Percentiles rank a stretch among this genome's conserved stretches.
phyloP scores from a whole-genome alignment of 1,139 yeast genomes.

The Saccharomyces hybrid region DNA sequence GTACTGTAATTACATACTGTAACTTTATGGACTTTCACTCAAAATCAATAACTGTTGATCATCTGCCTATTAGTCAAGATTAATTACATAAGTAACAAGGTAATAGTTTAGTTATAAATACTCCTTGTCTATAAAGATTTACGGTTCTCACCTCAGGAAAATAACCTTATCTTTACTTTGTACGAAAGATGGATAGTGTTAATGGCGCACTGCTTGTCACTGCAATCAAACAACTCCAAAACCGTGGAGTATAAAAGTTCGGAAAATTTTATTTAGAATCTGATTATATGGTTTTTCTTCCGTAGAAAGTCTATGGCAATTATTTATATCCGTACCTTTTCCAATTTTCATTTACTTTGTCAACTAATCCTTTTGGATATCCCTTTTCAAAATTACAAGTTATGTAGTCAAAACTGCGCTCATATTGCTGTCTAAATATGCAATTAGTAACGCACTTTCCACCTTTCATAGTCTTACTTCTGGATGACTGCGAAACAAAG shows the following conservation, averaged over 20 bases:
- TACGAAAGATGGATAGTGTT: neutral
- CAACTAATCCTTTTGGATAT: conserved; percentile 9
- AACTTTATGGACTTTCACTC: no score
- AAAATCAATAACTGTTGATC: no score
- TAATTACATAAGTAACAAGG: no score
- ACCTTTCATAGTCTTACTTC: conserved; percentile 14
- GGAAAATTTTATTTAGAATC: no score
- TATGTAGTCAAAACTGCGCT: conserved; percentile 8
- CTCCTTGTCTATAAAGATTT: no score
- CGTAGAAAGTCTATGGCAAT: neutral
- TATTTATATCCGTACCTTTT: conserved; percentile 7
- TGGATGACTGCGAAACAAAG: conserved; percentile 15
- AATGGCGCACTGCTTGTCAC: neutral
- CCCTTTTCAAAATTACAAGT: conserved; percentile 12
- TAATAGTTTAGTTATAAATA: no score
- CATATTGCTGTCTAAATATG: conserved; percentile 15
- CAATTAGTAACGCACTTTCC: conserved; percentile 23
- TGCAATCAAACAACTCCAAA: neutral
- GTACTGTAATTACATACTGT: no score
- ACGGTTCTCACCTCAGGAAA: no score
- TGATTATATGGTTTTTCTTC: no score
- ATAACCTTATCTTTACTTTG: neutral
- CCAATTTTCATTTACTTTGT: conserved; percentile 10
- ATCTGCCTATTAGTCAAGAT: no score
- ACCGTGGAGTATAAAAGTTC: no score